Conservation (phyloP, 345 rosid species). For the Fremontodendron californicum region DNA sequence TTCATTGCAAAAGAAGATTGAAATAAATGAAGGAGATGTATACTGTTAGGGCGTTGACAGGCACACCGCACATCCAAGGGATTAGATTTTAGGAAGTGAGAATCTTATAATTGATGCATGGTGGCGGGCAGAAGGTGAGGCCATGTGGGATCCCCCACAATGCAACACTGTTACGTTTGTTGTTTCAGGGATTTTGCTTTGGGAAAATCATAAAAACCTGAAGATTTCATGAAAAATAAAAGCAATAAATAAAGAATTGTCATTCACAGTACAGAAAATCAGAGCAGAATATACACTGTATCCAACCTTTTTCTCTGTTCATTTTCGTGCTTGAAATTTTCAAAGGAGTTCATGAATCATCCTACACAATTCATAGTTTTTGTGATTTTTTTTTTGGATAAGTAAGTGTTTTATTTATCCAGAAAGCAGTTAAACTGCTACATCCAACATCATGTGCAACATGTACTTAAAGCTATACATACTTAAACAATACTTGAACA, state of each 20-base stretch:
- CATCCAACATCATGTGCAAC: no score
- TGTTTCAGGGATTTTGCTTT: neutral
- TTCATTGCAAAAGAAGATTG: neutral
- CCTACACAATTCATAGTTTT: neutral
- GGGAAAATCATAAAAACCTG: neutral
- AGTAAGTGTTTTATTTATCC: no score
- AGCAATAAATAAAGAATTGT: neutral
- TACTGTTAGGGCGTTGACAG: neutral
- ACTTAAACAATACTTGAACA: no score
- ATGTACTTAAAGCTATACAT: no score
- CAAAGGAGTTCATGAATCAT: neutral
- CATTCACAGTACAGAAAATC: neutral
- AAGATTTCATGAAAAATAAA: neutral
- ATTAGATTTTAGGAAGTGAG: neutral
- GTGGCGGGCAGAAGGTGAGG: constrained; percentile 2
- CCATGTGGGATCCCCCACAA: neutral
- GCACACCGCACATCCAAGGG: neutral
- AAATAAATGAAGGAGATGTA: neutral
- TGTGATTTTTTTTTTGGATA: neutral
- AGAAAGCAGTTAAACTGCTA: no score
- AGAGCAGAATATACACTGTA: neutral
- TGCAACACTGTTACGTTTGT: neutral
- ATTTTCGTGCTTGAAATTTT: constrained; percentile 5
- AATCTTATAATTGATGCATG: constrained; percentile 18
- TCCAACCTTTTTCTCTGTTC: constrained; percentile 1